Evolutionary conservation across 2,329 filamentous ascomycete genomes (phyloP), one percentile per base, ranked within the genome.

Genomic region (Curvularia eragrostidis): DNA sequence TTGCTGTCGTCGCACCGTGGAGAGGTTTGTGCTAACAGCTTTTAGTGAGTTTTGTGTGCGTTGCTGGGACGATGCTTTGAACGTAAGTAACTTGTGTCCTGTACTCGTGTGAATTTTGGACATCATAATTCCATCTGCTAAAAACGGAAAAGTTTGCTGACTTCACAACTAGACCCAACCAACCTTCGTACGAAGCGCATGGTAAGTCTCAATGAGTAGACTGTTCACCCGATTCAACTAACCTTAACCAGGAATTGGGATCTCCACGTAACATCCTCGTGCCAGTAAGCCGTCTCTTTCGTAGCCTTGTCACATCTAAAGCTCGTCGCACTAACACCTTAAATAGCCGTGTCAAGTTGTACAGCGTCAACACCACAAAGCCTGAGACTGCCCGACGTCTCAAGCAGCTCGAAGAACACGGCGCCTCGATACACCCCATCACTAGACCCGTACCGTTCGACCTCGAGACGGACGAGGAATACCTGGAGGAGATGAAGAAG

Each of bases 231-330:
- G 59, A 46, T 47, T 61, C 19, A 51, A 52, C 59, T 61, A 49
- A 59, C 52, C 12, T 12, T 26, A 34, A 68, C 71, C 77, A 89
- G 81, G 82, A 89, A 89, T 66, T 89, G 86, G 85, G 87, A 84
- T 15, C 73, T 89, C 19, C 87, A 89, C 66, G 86, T 89, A 3
- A 89, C 87, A 0, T 84, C 81, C 6, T 85, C 82, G 0, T 87
- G 84, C 55, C 87, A 89, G 69, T 70, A 64, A 56, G 70, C 59
- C 8, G 2, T 28, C 2, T n/a, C 13, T 48, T 8, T 7, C 5
- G 13, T 3, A 10, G 8, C 1, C 5, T 26, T 13, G 3, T 21
- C 15, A 10, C 4, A 2, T 19, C 19, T 13, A 7, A 19, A 18
- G 32, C 13, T 24, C 2, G 7, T 26, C 1, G 6, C 5, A 24